These are phyloP conservation scores for Daedaleopsis nitida DNA, from an alignment of 768 basidiomycete species.

Conservation along the genomic window DNA sequence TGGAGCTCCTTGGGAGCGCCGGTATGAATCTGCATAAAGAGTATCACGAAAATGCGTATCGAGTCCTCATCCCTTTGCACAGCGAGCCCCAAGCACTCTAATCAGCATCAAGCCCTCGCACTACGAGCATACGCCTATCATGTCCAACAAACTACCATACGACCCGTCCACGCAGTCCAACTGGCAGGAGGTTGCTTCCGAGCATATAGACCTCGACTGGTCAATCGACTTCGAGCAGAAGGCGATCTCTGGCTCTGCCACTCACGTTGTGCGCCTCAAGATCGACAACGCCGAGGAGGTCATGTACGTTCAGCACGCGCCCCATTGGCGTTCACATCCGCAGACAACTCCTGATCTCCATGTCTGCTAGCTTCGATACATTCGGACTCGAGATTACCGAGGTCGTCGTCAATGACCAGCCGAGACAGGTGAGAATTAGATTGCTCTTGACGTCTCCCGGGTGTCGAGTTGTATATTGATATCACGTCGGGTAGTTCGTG, in stretches of 20 bases:
- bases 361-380: slow-evolving; percentile 67
- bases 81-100: too few relatives aligned
- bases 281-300: slow-evolving; percentile 56
- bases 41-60: too few relatives aligned
- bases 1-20: too few relatives aligned
- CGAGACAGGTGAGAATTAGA: slow-evolving; percentile 26
- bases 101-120: too few relatives aligned
- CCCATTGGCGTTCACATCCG: not conserved
- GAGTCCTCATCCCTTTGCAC: too few relatives aligned
- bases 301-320: slow-evolving; percentile 45
- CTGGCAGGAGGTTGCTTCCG: slow-evolving; percentile 64
- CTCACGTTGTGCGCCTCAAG: slow-evolving; percentile 59
- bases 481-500: slow-evolving; percentile 45
- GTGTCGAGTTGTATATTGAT: too few relatives aligned
- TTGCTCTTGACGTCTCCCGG: not conserved
- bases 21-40: too few relatives aligned
- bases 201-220: slow-evolving; percentile 79
- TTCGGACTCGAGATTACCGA: slow-evolving; percentile 60
- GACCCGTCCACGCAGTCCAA: slow-evolving; percentile 87
- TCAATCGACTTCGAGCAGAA: slow-evolving; percentile 67
- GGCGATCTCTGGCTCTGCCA: slow-evolving; percentile 64
- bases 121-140: too few relatives aligned
- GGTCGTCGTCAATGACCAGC: slow-evolving; percentile 53
- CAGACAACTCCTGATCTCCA: not conserved
- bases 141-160: slow-evolving; percentile 13